Evolutionary conservation across 371 early-diverging fungal species (phyloP).

Genomic region (Rhizomucor miehei): DNA sequence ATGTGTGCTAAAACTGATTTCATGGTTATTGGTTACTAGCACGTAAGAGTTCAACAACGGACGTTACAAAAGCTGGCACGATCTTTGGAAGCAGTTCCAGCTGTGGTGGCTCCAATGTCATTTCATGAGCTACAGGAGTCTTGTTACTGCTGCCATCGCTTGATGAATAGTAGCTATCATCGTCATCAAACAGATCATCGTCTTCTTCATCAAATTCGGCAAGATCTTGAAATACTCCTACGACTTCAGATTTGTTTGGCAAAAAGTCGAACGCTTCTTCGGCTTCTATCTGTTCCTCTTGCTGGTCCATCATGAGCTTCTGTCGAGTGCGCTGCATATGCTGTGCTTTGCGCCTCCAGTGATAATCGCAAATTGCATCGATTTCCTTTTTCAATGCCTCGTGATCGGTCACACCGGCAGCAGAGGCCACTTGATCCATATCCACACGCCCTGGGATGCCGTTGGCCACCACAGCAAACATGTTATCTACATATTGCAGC

Average conservation of each 20-base stretch:
- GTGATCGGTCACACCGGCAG: constrained; percentile 1
- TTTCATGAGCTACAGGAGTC: constrained; percentile 10
- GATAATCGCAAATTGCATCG: constrained; percentile 18
- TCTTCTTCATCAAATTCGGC: constrained; percentile 18
- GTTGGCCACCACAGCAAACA: constrained; percentile 16
- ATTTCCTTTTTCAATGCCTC: constrained; percentile 11
- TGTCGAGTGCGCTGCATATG: constrained; percentile 19
- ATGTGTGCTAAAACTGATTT: background rate
- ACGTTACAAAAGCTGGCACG: constrained; percentile 15
- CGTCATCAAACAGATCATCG: constrained; percentile 5
- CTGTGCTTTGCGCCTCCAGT: constrained; percentile 18
- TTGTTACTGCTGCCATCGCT: background rate
- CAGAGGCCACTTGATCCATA: constrained; percentile 9
- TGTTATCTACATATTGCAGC: constrained; percentile 22
- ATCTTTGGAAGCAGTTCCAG: constrained; percentile 18
- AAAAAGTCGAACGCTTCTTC: constrained; percentile 12
- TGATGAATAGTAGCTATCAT: constrained; percentile 1
- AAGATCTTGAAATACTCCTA: constrained; percentile 19
- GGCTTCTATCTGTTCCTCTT: constrained; percentile 2
- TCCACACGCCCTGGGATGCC: constrained; percentile 21
- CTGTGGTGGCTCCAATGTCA: constrained; percentile 14
- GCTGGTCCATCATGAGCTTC: constrained; percentile 15
- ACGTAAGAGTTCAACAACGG: constrained; percentile 5
- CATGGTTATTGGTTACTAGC: background rate
- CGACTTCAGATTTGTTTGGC: constrained; percentile 7